Conservation (phyloP, 164 flowering plant genomes). For the Vitis rotundifolia region DNA sequence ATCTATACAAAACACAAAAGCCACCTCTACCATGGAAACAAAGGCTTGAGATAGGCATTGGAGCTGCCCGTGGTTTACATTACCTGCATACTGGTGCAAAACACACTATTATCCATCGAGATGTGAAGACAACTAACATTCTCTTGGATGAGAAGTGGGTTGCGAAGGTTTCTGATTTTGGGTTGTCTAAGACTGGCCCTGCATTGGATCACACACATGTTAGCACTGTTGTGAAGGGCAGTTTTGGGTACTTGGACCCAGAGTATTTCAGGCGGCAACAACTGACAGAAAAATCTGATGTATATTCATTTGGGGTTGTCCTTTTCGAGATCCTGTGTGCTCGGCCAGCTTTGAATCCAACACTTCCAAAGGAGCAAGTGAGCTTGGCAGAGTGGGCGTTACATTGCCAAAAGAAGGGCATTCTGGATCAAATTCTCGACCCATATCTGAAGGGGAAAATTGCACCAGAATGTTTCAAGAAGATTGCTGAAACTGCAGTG, state of each 20-base stretch:
- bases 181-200: constrained; percentile 74
- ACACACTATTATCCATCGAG: constrained; percentile 72
- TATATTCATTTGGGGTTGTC: constrained; percentile 83
- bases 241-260: constrained; percentile 79
- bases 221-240: constrained; percentile 82
- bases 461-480: constrained; percentile 71
- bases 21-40: constrained; percentile 78
- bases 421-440: constrained; percentile 68
- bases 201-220: constrained; percentile 75
- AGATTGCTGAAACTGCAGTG: constrained; percentile 75
- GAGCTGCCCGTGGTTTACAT: constrained; percentile 74
- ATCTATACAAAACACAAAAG: constrained; percentile 72
- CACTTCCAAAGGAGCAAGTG: constrained; percentile 79
- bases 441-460: constrained; percentile 76
- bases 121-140: constrained; percentile 79
- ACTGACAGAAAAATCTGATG: constrained; percentile 80
- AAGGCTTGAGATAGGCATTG: constrained; percentile 81
- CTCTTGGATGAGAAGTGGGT: constrained; percentile 82
- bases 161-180: constrained; percentile 85
- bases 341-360: constrained; percentile 74
- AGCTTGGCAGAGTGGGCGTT: constrained; percentile 85
- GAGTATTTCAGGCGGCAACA: constrained; percentile 86
- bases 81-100: constrained; percentile 82
- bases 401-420: constrained; percentile 77
- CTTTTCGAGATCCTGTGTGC: constrained; percentile 79